Percentiles rank a stretch among this genome's conserved stretches.
Evolutionary conservation across 305 asterid species (phyloP).

Genomic region (Vinca major): DNA sequence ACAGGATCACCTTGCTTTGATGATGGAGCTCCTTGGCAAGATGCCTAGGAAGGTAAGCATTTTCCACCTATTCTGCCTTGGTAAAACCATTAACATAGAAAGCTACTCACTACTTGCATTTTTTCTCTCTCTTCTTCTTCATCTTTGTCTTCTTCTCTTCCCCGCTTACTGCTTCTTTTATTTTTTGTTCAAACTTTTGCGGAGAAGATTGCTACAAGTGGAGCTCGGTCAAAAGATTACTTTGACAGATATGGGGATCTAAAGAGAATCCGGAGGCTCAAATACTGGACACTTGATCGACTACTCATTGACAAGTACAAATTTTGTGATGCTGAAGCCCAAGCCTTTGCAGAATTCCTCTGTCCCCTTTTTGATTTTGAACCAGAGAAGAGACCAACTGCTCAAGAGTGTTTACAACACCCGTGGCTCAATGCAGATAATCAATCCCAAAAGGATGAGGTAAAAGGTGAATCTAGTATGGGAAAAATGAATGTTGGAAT

Average conservation of each 20-base stretch:
- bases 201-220: slow-evolving; percentile 58
- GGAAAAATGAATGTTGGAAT: slow-evolving; percentile 46
- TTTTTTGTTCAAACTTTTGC: neutral
- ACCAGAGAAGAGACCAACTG: slow-evolving; percentile 84
- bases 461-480: slow-evolving; percentile 34
- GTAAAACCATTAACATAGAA: slow-evolving; percentile 11
- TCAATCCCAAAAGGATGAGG: slow-evolving; percentile 23
- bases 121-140: too few species aligned
- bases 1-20: slow-evolving; percentile 90
- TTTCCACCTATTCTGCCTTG: slow-evolving; percentile 10
- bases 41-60: slow-evolving; percentile 68
- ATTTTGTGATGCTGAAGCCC: slow-evolving; percentile 52
- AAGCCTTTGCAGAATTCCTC: slow-evolving; percentile 54
- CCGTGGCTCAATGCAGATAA: slow-evolving; percentile 51
- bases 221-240: slow-evolving; percentile 79
- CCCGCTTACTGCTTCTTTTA: neutral
- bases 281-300: slow-evolving; percentile 55
- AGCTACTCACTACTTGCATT: slow-evolving; percentile 13
- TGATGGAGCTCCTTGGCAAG: slow-evolving; percentile 96
- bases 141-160: neutral
- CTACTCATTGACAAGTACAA: slow-evolving; percentile 60
- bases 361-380: slow-evolving; percentile 74
- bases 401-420: slow-evolving; percentile 77
- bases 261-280: slow-evolving; percentile 86
- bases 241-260: slow-evolving; percentile 84